These are phyloP conservation scores for Magnolia kwangsiensis DNA, from an alignment of 164 flowering plant species.

Conservation along the genomic window DNA sequence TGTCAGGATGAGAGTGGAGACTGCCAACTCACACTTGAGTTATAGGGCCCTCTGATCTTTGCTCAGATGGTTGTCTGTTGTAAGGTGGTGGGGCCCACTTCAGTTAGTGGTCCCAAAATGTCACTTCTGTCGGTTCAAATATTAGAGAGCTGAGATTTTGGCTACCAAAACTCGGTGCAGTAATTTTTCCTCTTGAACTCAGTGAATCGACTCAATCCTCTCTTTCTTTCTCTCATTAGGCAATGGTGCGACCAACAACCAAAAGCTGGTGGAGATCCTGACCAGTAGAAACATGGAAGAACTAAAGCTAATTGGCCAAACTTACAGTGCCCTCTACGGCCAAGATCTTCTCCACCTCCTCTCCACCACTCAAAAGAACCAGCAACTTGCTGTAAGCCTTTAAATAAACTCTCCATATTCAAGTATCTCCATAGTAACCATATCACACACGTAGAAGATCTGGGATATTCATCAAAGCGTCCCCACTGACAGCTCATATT, in stretches of 20 bases:
- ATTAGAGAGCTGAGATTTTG: neutral
- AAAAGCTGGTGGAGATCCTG: conserved; percentile 26
- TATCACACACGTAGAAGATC: neutral
- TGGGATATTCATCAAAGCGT: too few species aligned
- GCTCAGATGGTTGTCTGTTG: too few species aligned
- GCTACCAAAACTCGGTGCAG: neutral
- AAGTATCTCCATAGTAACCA: neutral
- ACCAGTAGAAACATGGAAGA: conserved; percentile 23
- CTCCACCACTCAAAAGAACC: conserved; percentile 12
- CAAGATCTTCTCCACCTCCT: conserved; percentile 26
- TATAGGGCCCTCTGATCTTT: too few species aligned
- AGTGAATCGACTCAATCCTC: neutral
- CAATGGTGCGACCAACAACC: conserved; percentile 13
- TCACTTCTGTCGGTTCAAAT: neutral
- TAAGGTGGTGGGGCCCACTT: too few species aligned
- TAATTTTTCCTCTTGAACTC: neutral
- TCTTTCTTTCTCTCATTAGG: conserved; percentile 12
- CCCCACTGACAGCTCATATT: too few species aligned
- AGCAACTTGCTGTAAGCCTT: conserved; percentile 24
- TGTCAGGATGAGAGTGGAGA: too few species aligned
- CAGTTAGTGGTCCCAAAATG: neutral
- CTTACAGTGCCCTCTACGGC: conserved; percentile 22
- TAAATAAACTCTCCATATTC: neutral
- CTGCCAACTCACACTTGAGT: neutral
- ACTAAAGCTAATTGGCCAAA: conserved; percentile 23